Base-by-base conservation (phyloP, 2,329 filamentous ascomycete genomes). In the Colletotrichum aenigma region DNA sequence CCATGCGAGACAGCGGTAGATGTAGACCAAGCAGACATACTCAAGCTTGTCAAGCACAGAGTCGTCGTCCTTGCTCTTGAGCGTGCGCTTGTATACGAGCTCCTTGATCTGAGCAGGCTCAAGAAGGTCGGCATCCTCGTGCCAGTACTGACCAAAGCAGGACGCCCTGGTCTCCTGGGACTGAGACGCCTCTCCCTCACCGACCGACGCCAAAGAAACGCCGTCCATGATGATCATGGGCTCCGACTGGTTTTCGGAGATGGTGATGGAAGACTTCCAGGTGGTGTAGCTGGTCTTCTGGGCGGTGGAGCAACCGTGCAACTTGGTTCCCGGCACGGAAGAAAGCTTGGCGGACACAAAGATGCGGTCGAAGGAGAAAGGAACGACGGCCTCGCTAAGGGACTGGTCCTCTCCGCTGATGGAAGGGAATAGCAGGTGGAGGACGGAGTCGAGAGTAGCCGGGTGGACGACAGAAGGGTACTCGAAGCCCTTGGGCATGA, bases 361-460 rank as follows among this genome's bases (percentile, higher is more conserved):
- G 55, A 75, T 72, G 30, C 69, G 61, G 55, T 72, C 68, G n/a
- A 75, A 71, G 16, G 68, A 66, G 58, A 71, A 75, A 7, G 73
- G 73, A 10, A 75, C 73, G 4, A 72, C 69, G 18, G 73, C 73
- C 24, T 75, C 73, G 18, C 34, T 72, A 2, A 75, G 61, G 9
- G 73, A 67, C 26, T 72, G 74, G 13, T 62, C 70, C 7, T 73
- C 74, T n/a, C 70, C 70, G 24, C 68, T 68, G 56, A 74, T 74
- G n/a, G 71, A 71, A 18, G 74, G 74, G 62, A 79, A 70, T 7
- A 66, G 52, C 38, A 77, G 79, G n/a, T 77, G 75, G 4, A 75
- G 66, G 15, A 76, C 61, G 5, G 74, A 68, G 69, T 77, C 76
- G n/a, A 71, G 73, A 18, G 73, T 75, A 34, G 75, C 75, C 12